Evolutionary conservation across 1,139 yeast genomes (phyloP).

Genomic region (Geotrichum histeridarum): DNA sequence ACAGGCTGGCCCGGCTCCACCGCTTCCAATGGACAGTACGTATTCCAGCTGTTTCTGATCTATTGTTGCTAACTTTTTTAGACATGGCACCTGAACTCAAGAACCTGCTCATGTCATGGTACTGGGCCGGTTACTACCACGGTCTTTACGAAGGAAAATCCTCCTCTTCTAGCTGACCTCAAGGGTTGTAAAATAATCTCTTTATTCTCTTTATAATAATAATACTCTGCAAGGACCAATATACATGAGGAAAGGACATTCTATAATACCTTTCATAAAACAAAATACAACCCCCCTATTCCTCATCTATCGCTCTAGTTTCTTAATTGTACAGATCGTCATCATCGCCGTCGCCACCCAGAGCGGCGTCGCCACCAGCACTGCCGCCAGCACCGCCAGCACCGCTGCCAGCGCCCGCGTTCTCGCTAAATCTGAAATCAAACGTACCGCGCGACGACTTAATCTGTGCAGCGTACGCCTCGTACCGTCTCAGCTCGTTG

Average conservation of each 20-base stretch:
- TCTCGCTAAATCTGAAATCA: slow-evolving; percentile 40
- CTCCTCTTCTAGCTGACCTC: too few relatives aligned
- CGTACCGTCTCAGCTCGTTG: slow-evolving; percentile 96
- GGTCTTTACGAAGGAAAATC: slow-evolving; percentile 28
- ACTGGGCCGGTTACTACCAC: slow-evolving; percentile 36
- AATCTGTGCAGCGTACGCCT: slow-evolving; percentile 95
- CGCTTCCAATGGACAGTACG: slow-evolving; percentile 16
- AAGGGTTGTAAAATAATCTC: background rate
- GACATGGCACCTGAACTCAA: slow-evolving; percentile 27
- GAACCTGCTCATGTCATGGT: slow-evolving; percentile 33
- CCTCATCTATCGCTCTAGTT: background rate
- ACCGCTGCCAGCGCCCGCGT: slow-evolving; percentile 34
- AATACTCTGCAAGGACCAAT: too few relatives aligned
- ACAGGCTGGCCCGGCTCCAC: background rate
- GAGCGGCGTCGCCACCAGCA: slow-evolving; percentile 44
- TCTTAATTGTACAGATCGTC: slow-evolving; percentile 83
- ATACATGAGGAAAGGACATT: too few relatives aligned
- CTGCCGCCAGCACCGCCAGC: slow-evolving; percentile 50
- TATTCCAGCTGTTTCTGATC: background rate
- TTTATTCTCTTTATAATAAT: too few relatives aligned
- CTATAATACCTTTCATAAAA: too few relatives aligned
- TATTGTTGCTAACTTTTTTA: background rate
- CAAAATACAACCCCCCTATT: background rate
- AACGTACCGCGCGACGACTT: slow-evolving; percentile 87
- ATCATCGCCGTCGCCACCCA: slow-evolving; percentile 72